A percentile compares a stretch with the other conserved stretches of the same genome.
Evolutionary conservation across 2,329 filamentous ascomycete species (phyloP).

Genomic region (Epichloe elymi): DNA sequence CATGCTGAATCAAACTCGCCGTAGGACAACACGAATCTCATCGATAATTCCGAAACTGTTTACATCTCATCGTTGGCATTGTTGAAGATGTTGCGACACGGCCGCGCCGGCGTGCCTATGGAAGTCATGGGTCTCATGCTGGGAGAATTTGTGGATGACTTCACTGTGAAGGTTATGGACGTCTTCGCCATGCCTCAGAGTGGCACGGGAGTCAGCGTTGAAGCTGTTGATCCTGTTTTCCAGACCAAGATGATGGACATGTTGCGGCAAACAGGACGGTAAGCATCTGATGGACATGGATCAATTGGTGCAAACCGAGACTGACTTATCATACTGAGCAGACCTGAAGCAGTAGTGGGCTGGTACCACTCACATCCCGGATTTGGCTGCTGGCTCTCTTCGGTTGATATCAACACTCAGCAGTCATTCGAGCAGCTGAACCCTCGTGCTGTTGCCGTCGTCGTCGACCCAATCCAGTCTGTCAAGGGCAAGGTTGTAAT

Average conservation of each 20-base stretch:
- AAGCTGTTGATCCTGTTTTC: slow-evolving; percentile 96
- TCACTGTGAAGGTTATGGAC: slow-evolving; percentile 94
- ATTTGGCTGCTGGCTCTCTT: slow-evolving; percentile 98
- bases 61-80: slow-evolving; percentile 97
- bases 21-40: slow-evolving; percentile 79
- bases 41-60: slow-evolving; percentile 98
- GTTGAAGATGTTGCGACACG: slow-evolving; percentile 97
- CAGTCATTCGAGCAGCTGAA: slow-evolving; percentile 99
- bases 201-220: slow-evolving; percentile 93
- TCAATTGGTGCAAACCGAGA: not conserved
- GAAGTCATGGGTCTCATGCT: slow-evolving; percentile 99
- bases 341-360: slow-evolving; percentile 91
- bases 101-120: slow-evolving; percentile 95
- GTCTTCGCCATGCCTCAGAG: slow-evolving; percentile 99
- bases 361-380: slow-evolving; percentile 99
- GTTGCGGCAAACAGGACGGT: slow-evolving; percentile 94
- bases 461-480: slow-evolving; percentile 96
- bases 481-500: slow-evolving; percentile 99
- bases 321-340: slow-evolving; percentile 21
- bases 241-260: slow-evolving; percentile 99
- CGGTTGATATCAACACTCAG: slow-evolving; percentile 98
- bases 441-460: slow-evolving; percentile 89
- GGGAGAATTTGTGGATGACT: slow-evolving; percentile 97
- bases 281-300: slow-evolving; percentile 18
- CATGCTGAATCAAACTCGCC: not conserved